phyloP scores from a whole-genome alignment of 257 asterid species.

The Ligustrum vulgare region DNA sequence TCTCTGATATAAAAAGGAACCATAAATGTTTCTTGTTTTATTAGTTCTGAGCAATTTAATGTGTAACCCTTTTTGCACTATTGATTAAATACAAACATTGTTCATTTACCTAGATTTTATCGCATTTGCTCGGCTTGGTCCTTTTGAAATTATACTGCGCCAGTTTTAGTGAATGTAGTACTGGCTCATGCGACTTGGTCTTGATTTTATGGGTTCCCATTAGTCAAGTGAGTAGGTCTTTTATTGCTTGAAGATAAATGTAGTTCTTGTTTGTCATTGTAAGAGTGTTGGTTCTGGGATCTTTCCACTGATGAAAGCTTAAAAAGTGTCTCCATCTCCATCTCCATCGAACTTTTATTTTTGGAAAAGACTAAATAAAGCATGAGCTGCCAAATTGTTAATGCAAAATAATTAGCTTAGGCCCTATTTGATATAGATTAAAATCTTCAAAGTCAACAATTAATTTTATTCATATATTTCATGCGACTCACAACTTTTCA shows the following conservation, averaged over 20 bases:
- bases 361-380: background rate
- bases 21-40: background rate
- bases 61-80: background rate
- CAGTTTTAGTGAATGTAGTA: background rate
- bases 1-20: background rate
- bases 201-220: background rate
- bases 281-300: background rate
- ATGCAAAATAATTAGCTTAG: background rate
- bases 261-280: background rate
- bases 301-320: background rate
- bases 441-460: too few relatives aligned
- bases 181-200: background rate
- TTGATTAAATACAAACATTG: background rate
- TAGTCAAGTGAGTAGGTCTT: conserved; percentile 2
- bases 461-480: too few relatives aligned
- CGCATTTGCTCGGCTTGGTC: background rate
- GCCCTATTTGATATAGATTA: too few relatives aligned
- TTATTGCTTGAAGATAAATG: background rate
- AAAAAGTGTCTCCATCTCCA: background rate
- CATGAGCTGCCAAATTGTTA: background rate
- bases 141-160: background rate
- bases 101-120: background rate
- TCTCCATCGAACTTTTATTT: background rate
- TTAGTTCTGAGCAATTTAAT: background rate
- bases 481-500: too few relatives aligned